Conservation (phyloP, 805 yeast species). For the Saccharomyces mikatae region DNA sequence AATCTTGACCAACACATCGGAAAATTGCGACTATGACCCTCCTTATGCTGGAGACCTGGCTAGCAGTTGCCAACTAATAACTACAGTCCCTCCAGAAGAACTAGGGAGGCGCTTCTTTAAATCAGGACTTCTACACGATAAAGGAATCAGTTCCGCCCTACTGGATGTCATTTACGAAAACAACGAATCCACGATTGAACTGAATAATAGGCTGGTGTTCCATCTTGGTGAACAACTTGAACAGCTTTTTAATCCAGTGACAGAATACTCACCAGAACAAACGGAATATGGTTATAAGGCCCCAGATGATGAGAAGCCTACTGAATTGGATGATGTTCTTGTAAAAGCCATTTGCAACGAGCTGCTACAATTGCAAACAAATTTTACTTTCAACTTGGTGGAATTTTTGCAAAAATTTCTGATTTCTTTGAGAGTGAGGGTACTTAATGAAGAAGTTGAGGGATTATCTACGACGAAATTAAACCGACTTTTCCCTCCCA, state of each 20-base stretch:
- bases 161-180: slow-evolving; percentile 72
- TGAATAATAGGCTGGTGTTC: slow-evolving; percentile 69
- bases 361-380: slow-evolving; percentile 61
- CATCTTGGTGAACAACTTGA: slow-evolving; percentile 80
- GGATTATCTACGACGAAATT: slow-evolving; percentile 54
- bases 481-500: slow-evolving; percentile 83
- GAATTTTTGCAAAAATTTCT: slow-evolving; percentile 70
- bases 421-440: slow-evolving; percentile 67
- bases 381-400: slow-evolving; percentile 62
- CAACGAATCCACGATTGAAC: slow-evolving; percentile 42
- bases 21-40: slow-evolving; percentile 56
- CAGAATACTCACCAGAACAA: slow-evolving; percentile 88
- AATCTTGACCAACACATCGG: slow-evolving; percentile 4
- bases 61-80: slow-evolving; percentile 48
- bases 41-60: slow-evolving; percentile 79
- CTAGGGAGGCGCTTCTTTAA: slow-evolving; percentile 51
- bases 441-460: slow-evolving; percentile 46
- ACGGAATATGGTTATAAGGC: slow-evolving; percentile 63
- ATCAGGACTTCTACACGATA: slow-evolving; percentile 49
- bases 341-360: slow-evolving; percentile 56
- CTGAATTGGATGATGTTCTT: slow-evolving; percentile 30
- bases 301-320: slow-evolving; percentile 33
- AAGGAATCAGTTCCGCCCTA: slow-evolving; percentile 41
- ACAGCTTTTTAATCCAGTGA: slow-evolving; percentile 78
- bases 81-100: slow-evolving; percentile 39